Percentiles rank a stretch among this genome's conserved stretches.
phyloP scores from a whole-genome alignment of 371 early-diverging fungal species.

The Apophysomyces sp. region DNA sequence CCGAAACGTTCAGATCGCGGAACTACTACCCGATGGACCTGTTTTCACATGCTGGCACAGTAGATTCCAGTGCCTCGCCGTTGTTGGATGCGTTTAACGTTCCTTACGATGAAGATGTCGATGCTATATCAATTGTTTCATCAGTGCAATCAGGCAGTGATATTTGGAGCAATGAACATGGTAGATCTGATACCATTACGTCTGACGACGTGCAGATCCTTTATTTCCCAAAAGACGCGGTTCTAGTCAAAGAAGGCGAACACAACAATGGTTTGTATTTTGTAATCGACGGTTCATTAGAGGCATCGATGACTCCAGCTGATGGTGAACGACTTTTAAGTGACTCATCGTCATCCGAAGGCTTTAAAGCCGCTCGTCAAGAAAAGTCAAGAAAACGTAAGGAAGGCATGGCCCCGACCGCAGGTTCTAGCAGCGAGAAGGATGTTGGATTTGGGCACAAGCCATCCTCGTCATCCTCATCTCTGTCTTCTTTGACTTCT shows the following conservation, averaged over 20 bases:
- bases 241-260: slow-evolving; percentile 81
- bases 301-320: slow-evolving; percentile 66
- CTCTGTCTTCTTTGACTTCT: slow-evolving; percentile 5
- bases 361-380: background rate
- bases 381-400: background rate
- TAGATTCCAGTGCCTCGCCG: slow-evolving; percentile 33
- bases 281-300: slow-evolving; percentile 88
- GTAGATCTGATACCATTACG: slow-evolving; percentile 33
- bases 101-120: slow-evolving; percentile 38
- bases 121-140: slow-evolving; percentile 40
- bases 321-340: slow-evolving; percentile 34
- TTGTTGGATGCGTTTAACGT: slow-evolving; percentile 29
- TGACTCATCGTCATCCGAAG: background rate
- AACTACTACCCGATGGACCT: slow-evolving; percentile 43
- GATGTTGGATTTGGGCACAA: slow-evolving; percentile 3
- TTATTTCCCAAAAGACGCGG: slow-evolving; percentile 71
- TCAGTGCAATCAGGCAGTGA: slow-evolving; percentile 42
- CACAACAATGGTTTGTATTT: slow-evolving; percentile 87
- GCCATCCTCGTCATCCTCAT: slow-evolving; percentile 2
- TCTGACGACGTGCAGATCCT: slow-evolving; percentile 68
- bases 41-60: slow-evolving; percentile 43
- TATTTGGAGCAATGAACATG: slow-evolving; percentile 8
- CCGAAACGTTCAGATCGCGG: slow-evolving; percentile 9
- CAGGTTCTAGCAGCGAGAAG: background rate
- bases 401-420: background rate